Conservation (phyloP, 192 early-diverging fungal species). For the Backusella australiensis region DNA sequence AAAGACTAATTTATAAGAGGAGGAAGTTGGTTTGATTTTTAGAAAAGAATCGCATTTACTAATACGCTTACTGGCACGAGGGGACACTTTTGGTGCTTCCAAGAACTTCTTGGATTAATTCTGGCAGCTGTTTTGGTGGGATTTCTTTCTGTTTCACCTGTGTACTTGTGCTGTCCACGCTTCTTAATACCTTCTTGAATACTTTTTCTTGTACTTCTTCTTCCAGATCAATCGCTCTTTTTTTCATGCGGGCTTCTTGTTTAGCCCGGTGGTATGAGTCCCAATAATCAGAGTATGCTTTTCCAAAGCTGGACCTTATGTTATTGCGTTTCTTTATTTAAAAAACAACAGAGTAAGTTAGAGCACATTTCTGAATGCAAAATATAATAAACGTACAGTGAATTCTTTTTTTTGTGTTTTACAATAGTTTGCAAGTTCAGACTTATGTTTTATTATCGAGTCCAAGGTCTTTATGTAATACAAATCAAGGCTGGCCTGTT, state of each 20-base stretch:
- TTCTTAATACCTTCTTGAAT: background rate
- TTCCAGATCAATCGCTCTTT: background rate
- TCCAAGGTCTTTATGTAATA: background rate
- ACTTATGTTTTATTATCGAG: background rate
- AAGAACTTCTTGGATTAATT: background rate
- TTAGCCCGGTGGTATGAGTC: background rate
- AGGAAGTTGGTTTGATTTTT: background rate
- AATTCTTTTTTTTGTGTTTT: background rate
- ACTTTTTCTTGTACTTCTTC: background rate
- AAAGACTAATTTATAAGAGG: background rate
- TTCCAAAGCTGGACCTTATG: background rate
- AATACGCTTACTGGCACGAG: background rate
- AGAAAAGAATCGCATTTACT: background rate
- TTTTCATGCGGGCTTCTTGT: background rate
- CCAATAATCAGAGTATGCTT: background rate
- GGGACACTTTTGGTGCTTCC: background rate
- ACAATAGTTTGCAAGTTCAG: background rate
- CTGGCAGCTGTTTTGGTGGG: background rate
- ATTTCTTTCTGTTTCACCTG: background rate
- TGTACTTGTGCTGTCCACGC: background rate
- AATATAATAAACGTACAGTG: background rate
- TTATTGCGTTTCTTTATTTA: slow-evolving; percentile 3
- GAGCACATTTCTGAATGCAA: background rate
- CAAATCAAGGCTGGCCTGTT: background rate
- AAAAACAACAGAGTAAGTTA: background rate